Conservation (phyloP, 1,139 yeast species). For the Sugiyamaella neomexicana region DNA sequence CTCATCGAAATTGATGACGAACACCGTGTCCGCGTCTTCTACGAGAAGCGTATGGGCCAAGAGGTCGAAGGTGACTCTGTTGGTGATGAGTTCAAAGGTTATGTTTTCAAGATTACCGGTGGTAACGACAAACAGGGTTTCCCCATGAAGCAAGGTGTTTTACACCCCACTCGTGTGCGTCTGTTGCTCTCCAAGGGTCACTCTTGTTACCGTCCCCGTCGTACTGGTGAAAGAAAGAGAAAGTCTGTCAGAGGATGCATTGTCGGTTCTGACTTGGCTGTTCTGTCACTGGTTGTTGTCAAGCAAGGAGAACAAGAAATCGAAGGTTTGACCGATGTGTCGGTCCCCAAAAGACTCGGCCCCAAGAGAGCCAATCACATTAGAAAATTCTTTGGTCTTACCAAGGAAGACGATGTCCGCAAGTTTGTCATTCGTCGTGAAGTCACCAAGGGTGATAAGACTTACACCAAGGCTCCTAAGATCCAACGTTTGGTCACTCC, state of each 20-base stretch:
- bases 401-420: slow-evolving; percentile 95
- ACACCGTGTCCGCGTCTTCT: slow-evolving; percentile 97
- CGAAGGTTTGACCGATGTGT: slow-evolving; percentile 91
- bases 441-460: slow-evolving; percentile 96
- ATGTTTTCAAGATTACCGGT: slow-evolving; percentile 97
- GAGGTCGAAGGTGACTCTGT: slow-evolving; percentile 98
- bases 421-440: slow-evolving; percentile 98
- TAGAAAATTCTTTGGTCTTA: slow-evolving; percentile 97
- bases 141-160: slow-evolving; percentile 99
- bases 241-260: slow-evolving; percentile 99
- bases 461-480: slow-evolving; percentile 99
- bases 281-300: slow-evolving; percentile 86
- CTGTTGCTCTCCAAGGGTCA: slow-evolving; percentile 90
- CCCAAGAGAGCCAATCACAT: slow-evolving; percentile 99
- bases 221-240: slow-evolving; percentile 99
- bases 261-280: slow-evolving; percentile 96
- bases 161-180: slow-evolving; percentile 99
- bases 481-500: slow-evolving; percentile 99
- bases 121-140: slow-evolving; percentile 99
- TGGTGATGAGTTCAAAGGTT: slow-evolving; percentile 99
- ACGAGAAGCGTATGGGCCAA: slow-evolving; percentile 99
- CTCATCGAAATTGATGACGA: slow-evolving; percentile 97
- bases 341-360: slow-evolving; percentile 98
- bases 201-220: slow-evolving; percentile 99
- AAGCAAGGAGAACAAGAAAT: slow-evolving; percentile 97